Evolutionary conservation across 108 stramenopile species (phyloP).

Genomic region (Chaetoceros tenuissimus): DNA sequence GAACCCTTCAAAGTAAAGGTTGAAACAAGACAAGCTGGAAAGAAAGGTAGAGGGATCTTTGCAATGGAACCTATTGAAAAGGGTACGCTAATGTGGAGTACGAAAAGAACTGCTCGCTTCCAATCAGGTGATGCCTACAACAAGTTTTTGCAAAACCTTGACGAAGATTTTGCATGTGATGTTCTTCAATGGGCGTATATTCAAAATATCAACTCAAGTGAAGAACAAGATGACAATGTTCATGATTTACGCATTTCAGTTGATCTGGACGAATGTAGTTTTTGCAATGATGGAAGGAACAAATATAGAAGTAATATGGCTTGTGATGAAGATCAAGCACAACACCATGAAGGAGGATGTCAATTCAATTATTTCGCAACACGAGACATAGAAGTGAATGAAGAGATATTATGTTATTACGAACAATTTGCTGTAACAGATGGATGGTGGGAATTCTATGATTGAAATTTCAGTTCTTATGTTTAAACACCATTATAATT

Average conservation of each 20-base stretch:
- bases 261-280: slow-evolving; percentile 16
- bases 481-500: background rate
- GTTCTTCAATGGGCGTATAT: slow-evolving; percentile 13
- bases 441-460: background rate
- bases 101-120: slow-evolving; percentile 9
- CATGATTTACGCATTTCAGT: slow-evolving; percentile 1
- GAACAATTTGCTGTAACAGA: background rate
- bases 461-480: background rate
- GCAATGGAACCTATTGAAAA: slow-evolving; percentile 1
- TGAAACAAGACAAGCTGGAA: background rate
- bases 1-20: background rate
- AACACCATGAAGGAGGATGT: slow-evolving; percentile 4
- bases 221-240: background rate
- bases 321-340: background rate
- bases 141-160: background rate
- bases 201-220: background rate
- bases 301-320: background rate
- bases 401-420: slow-evolving; percentile 12
- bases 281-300: slow-evolving; percentile 7
- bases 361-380: slow-evolving; percentile 5
- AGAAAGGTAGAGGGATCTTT: slow-evolving; percentile 4
- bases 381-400: slow-evolving; percentile 13
- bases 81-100: slow-evolving; percentile 10
- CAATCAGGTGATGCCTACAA: background rate
- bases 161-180: slow-evolving; percentile 8